phyloP scores from a whole-genome alignment of 2,329 filamentous ascomycete species.

The Penicillium occitanis region DNA sequence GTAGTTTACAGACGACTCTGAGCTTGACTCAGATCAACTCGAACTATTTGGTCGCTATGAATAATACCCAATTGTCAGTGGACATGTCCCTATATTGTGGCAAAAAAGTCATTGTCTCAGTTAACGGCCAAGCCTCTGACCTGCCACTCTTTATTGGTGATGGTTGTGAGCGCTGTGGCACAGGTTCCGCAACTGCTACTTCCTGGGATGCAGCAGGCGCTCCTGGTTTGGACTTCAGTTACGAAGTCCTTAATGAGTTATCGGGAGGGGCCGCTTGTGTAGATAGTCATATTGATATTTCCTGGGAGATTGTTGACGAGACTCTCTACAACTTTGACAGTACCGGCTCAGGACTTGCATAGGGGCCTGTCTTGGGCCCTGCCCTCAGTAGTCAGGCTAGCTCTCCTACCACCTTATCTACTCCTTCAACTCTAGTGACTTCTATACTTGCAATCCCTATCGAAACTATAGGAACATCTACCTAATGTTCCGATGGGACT shows the following conservation, averaged over 20 bases:
- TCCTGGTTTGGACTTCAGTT: conserved; percentile 18
- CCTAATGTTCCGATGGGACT: conserved; percentile 9
- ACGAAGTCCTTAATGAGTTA: conserved; percentile 16
- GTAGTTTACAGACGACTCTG: conserved; percentile 15
- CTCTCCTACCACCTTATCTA: neutral
- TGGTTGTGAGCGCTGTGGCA: conserved; percentile 22
- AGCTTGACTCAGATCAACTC: conserved; percentile 19
- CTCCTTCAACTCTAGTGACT: conserved; percentile 16
- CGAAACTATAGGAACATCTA: neutral
- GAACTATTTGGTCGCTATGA: conserved; percentile 24
- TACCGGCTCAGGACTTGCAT: neutral
- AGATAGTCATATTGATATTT: conserved; percentile 20
- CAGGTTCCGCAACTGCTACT: conserved; percentile 14
- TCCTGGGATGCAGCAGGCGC: conserved; percentile 2
- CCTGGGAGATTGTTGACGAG: conserved; percentile 24
- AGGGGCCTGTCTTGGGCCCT: neutral
- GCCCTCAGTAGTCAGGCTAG: neutral
- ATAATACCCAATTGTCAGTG: conserved; percentile 22
- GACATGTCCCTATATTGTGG: conserved; percentile 22
- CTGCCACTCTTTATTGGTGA: conserved; percentile 23
- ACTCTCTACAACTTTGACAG: conserved; percentile 20
- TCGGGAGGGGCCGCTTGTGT: conserved; percentile 18
- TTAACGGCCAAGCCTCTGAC: conserved; percentile 21
- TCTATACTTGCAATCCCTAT: conserved; percentile 1
- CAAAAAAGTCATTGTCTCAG: conserved; percentile 21